Conservation (phyloP, 1,139 yeast genomes). For the Zygoascus sp. region DNA sequence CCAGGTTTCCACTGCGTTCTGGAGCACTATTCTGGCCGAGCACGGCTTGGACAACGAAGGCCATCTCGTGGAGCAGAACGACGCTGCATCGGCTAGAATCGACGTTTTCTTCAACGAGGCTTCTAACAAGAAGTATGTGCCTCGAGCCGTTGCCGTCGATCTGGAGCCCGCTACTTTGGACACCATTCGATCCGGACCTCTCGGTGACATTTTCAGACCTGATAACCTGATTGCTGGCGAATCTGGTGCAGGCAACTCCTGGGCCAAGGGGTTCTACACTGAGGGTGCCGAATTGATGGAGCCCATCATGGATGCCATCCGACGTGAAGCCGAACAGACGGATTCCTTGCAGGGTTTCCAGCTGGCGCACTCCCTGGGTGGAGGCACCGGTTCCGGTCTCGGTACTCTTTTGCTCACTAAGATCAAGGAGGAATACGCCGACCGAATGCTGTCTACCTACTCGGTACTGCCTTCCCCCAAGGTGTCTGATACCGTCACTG, state of each 20-base stretch:
- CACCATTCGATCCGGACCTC: conserved; percentile 40
- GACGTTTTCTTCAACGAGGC: conserved; percentile 36
- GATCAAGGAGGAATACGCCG: conserved; percentile 43
- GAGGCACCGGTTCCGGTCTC: conserved; percentile 46
- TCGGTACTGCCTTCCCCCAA: conserved; percentile 44
- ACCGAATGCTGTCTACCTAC: conserved; percentile 45
- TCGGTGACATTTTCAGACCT: conserved; percentile 44
- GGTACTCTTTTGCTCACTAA: conserved; percentile 41
- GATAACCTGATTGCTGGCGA: conserved; percentile 44
- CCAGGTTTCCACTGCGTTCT: conserved; percentile 66
- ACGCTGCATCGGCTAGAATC: conserved; percentile 29
- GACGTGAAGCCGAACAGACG: conserved; percentile 44
- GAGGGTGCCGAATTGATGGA: conserved; percentile 46
- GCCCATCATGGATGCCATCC: conserved; percentile 42
- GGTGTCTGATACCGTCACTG: conserved; percentile 44
- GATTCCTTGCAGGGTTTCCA: conserved; percentile 47
- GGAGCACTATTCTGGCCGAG: conserved; percentile 65
- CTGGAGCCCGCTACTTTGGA: conserved; percentile 46
- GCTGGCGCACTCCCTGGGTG: conserved; percentile 45
- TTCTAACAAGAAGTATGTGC: conserved; percentile 40
- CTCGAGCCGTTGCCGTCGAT: conserved; percentile 45
- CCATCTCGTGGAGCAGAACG: conserved; percentile 33
- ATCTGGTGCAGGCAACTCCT: conserved; percentile 46
- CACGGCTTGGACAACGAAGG: conserved; percentile 61
- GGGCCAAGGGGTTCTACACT: conserved; percentile 48